Evolutionary conservation across 805 yeast genomes (phyloP).

Genomic region (Myxozyma sirexii): DNA sequence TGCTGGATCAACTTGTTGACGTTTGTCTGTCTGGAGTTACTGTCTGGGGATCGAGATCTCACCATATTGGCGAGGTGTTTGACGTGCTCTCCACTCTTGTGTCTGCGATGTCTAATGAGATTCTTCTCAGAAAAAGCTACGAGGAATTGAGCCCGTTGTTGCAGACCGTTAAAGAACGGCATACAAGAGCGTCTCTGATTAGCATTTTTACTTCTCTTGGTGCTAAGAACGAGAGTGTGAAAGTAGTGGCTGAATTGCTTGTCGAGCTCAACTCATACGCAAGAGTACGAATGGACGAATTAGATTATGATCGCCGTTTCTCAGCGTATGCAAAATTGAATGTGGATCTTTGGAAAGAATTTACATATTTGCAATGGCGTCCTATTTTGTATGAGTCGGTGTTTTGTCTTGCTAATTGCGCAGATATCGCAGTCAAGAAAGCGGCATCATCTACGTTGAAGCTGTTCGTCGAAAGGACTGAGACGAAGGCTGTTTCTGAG

Average conservation of each 20-base stretch:
- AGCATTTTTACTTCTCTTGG: constrained; percentile 64
- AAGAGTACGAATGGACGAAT: constrained; percentile 61
- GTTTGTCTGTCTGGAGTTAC: constrained; percentile 26
- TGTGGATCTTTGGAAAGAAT: constrained; percentile 51
- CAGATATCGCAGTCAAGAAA: constrained; percentile 77
- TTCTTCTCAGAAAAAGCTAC: constrained; percentile 50
- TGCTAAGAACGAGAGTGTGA: constrained; percentile 49
- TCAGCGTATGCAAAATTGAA: constrained; percentile 66
- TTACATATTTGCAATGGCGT: constrained; percentile 68
- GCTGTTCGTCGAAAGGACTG: constrained; percentile 62
- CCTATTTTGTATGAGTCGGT: constrained; percentile 73
- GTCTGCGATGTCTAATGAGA: constrained; percentile 42
- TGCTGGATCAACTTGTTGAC: constrained; percentile 23
- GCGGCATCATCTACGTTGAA: constrained; percentile 69
- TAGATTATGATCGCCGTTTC: constrained; percentile 77
- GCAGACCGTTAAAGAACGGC: constrained; percentile 58
- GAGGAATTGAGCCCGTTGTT: constrained; percentile 59
- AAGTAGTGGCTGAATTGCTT: constrained; percentile 55
- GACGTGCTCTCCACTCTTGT: constrained; percentile 18
- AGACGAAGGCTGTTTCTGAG: constrained; percentile 44
- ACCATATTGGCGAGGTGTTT: constrained; percentile 17
- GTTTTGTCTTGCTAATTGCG: constrained; percentile 72
- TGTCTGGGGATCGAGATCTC: constrained; percentile 16
- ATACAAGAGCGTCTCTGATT: constrained; percentile 65
- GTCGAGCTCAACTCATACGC: constrained; percentile 73